These are phyloP conservation scores for Quercus phellos DNA, from an alignment of 331 rosid genomes.

Conservation along the genomic window DNA sequence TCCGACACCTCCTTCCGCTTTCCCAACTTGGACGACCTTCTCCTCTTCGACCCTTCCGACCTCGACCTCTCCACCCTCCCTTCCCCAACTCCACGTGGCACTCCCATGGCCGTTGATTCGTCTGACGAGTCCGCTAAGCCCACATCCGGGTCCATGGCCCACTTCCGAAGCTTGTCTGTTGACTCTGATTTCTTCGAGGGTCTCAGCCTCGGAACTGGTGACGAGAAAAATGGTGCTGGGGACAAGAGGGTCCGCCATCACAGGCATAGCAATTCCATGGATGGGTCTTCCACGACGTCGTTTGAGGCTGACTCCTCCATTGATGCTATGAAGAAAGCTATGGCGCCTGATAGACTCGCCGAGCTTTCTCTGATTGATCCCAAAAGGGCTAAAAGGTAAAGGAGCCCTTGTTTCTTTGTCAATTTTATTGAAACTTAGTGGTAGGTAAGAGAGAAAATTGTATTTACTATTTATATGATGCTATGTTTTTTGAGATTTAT, in stretches of 20 bases:
- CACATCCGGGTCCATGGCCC: neutral
- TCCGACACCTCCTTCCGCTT: constrained; percentile 76
- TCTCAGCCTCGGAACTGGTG: constrained; percentile 31
- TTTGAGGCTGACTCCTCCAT: constrained; percentile 51
- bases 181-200: constrained; percentile 85
- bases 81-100: constrained; percentile 15
- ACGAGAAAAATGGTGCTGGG: constrained; percentile 28
- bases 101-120: constrained; percentile 38
- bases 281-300: constrained; percentile 55
- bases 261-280: constrained; percentile 84
- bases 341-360: constrained; percentile 82
- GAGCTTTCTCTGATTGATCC: constrained; percentile 94
- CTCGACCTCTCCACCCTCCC: constrained; percentile 65
- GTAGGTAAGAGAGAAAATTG: too few species aligned
- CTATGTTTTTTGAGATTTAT: neutral
- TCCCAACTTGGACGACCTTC: constrained; percentile 71
- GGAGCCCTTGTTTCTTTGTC: too few species aligned
- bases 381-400: constrained; percentile 79
- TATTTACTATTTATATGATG: neutral
- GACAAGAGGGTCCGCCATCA: constrained; percentile 52
- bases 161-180: constrained; percentile 60
- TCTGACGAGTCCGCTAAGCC: constrained; percentile 48
- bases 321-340: constrained; percentile 66
- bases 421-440: too few species aligned
- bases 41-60: constrained; percentile 79